Evolutionary conservation across 441 rosid genomes (phyloP).

Genomic region (Syzygium malaccense): DNA sequence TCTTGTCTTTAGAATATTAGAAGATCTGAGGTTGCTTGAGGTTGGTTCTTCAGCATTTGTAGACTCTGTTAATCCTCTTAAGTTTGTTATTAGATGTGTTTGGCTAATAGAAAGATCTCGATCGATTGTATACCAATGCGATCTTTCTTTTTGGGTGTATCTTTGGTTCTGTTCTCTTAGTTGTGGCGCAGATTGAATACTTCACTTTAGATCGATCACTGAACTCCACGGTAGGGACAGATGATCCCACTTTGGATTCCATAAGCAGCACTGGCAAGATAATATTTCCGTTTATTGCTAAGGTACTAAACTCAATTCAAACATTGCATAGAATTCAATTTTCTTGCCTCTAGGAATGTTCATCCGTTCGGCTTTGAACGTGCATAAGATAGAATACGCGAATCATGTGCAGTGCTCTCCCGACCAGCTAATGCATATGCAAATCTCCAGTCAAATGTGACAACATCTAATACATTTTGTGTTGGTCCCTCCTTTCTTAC

Average conservation of each 20-base stretch:
- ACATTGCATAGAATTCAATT: accelerated
- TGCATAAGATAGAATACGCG: background rate
- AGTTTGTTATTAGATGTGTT: background rate
- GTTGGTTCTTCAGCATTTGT: background rate
- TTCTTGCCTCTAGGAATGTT: background rate
- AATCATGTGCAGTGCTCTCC: background rate
- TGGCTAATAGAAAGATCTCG: background rate
- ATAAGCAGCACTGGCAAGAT: background rate
- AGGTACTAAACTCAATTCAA: background rate
- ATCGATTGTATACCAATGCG: background rate
- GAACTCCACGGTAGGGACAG: background rate
- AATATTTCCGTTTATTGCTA: background rate
- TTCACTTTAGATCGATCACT: background rate
- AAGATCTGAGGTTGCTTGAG: background rate
- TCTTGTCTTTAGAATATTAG: background rate
- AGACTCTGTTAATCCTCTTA: no score
- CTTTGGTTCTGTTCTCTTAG: background rate
- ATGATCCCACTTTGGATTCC: background rate
- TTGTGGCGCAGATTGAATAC: background rate
- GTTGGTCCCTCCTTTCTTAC: background rate
- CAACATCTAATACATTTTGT: background rate
- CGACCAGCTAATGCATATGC: background rate
- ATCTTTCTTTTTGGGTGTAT: background rate
- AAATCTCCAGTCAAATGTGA: background rate
- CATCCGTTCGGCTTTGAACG: background rate